phyloP scores from a whole-genome alignment of 192 early-diverging fungal genomes.

The Lunasporangiospora selenospora region DNA sequence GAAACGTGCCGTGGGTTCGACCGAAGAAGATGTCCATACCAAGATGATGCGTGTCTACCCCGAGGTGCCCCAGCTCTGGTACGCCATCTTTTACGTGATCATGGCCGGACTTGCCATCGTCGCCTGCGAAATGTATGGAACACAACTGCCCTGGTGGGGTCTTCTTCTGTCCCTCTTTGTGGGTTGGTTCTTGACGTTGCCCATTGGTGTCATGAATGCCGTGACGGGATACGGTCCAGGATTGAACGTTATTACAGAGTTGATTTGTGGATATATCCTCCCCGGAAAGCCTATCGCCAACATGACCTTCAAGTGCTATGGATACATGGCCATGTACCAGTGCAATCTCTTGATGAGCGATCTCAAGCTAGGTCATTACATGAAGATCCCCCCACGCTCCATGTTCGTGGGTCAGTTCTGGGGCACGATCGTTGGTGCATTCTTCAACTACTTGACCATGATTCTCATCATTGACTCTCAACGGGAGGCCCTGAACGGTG shows the following conservation, averaged over 20 bases:
- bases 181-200: slow-evolving; percentile 53
- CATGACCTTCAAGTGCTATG: slow-evolving; percentile 68
- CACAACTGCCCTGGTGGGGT: slow-evolving; percentile 60
- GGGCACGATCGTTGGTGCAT: slow-evolving; percentile 58
- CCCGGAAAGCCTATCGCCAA: slow-evolving; percentile 62
- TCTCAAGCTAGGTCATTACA: slow-evolving; percentile 80
- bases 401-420: slow-evolving; percentile 69
- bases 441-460: slow-evolving; percentile 55
- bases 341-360: slow-evolving; percentile 71
- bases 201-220: slow-evolving; percentile 63
- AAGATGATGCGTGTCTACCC: slow-evolving; percentile 55
- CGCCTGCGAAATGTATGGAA: slow-evolving; percentile 27
- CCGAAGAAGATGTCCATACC: slow-evolving; percentile 48
- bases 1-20: slow-evolving; percentile 7
- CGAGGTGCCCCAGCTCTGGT: slow-evolving; percentile 65
- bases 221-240: slow-evolving; percentile 56
- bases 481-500: slow-evolving; percentile 22
- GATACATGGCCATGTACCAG: slow-evolving; percentile 71
- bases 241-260: slow-evolving; percentile 66
- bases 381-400: slow-evolving; percentile 73
- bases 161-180: slow-evolving; percentile 50
- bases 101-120: slow-evolving; percentile 45
- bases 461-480: slow-evolving; percentile 43
- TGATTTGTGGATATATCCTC: slow-evolving; percentile 62
- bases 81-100: slow-evolving; percentile 49